phyloP scores from a whole-genome alignment of 140 eudicot species.

The Oenanthe javanica region DNA sequence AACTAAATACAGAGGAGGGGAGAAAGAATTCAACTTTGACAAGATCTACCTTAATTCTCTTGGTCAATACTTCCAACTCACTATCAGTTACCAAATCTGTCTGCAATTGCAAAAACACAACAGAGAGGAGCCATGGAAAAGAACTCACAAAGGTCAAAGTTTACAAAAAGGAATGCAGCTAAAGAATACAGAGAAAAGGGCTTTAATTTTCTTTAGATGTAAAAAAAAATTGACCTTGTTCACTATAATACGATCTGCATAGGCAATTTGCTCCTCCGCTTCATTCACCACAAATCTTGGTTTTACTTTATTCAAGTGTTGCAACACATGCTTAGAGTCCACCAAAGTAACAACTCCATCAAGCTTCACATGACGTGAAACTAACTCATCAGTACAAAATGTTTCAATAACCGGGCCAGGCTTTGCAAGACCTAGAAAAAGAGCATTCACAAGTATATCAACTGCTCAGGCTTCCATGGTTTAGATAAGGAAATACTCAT shows the following conservation, averaged over 20 bases:
- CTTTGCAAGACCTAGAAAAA: slow-evolving; percentile 82
- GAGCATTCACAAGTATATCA: neutral
- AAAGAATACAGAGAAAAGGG: neutral
- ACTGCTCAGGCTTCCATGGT: neutral
- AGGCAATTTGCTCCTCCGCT: slow-evolving; percentile 96
- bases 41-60: slow-evolving; percentile 54
- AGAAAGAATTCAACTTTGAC: no score
- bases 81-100: slow-evolving; percentile 62
- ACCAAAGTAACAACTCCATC: slow-evolving; percentile 98
- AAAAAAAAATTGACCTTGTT: slow-evolving; percentile 48
- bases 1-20: no score
- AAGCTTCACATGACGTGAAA: slow-evolving; percentile 81
- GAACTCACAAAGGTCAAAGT: neutral
- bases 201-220: neutral
- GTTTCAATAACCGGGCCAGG: slow-evolving; percentile 99
- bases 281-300: slow-evolving; percentile 95
- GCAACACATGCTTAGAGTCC: slow-evolving; percentile 70
- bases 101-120: slow-evolving; percentile 24
- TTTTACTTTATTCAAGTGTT: slow-evolving; percentile 84
- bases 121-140: neutral
- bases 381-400: slow-evolving; percentile 79
- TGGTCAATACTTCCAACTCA: slow-evolving; percentile 56
- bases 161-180: neutral
- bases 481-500: neutral
- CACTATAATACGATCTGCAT: slow-evolving; percentile 85